Evolutionary conservation across 768 basidiomycete species (phyloP), one percentile per base, ranked within the genome.

Genomic region (Pholiota molesta): DNA sequence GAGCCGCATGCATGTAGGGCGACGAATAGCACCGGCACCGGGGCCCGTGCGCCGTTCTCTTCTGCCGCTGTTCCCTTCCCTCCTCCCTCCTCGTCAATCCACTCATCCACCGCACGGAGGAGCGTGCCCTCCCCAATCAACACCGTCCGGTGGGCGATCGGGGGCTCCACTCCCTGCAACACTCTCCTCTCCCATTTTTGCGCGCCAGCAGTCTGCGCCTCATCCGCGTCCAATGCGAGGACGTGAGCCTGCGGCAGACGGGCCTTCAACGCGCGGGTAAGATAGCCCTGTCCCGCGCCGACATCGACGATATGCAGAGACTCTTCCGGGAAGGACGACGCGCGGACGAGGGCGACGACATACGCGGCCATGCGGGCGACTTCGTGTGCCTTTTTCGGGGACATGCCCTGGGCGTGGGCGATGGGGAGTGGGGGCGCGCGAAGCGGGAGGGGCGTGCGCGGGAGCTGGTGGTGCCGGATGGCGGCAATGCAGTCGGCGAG

Each of bases 1-100:
- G 89, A 87, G 4, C 91, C 91, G 65, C 91, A 92, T 1, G 89
- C 89, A 65, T 92, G 91, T 37, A 92, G 78, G 17, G 86, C 91
- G 31, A 91, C 82, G 45, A 92, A 74, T 28, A 89, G 72, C 9
- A 90, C 81, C 1, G 86, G 86, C 23, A 73, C 68, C 7, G 70
- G 74, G 6, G 62, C 52, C 7, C 26, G 55, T 52, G 33, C 39
- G 33, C 10, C 40, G 26, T 44, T 49, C 59, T 49, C 57, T 17
- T 13, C 31, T 10, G 13, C 26, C 2, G 4, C n/a, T 45, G 7
- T 37, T 37, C 35, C 35, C 35, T 37, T 37, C 13, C 11, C 23
- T 13, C 60, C 40, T 3, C 8, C 28, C 31, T 28, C 29, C n/a
- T 61, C 65, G 14, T 55, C 51, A 21, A 88, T 70, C 90, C 90